phyloP scores from a whole-genome alignment of 108 stramenopile species.

The Mediolabrus comicus region DNA sequence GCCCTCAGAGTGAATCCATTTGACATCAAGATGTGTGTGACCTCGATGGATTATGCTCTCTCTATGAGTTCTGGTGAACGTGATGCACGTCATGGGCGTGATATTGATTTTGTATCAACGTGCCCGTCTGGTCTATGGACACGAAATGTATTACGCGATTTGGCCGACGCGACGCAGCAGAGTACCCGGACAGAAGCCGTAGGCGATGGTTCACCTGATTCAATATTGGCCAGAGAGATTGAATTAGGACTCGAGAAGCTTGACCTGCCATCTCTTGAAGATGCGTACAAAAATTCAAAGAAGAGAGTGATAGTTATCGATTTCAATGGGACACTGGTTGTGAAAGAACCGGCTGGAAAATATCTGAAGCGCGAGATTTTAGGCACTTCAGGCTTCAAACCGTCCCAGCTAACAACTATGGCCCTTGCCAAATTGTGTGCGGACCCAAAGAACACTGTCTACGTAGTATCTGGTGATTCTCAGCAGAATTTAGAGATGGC shows the following conservation, averaged over 20 bases:
- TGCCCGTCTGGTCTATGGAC: constrained; percentile 96
- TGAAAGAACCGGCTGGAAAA: constrained; percentile 93
- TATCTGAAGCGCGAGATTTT: constrained; percentile 96
- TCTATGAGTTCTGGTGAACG: constrained; percentile 82
- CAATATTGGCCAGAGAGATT: constrained; percentile 69
- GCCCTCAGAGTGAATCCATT: constrained; percentile 98
- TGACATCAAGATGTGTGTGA: constrained; percentile 87
- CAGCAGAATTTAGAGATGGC: constrained; percentile 80
- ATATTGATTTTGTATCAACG: constrained; percentile 94
- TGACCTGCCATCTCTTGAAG: constrained; percentile 56
- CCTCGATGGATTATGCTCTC: constrained; percentile 91
- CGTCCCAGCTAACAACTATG: constrained; percentile 64
- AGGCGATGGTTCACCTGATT: constrained; percentile 33
- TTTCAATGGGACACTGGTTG: constrained; percentile 96
- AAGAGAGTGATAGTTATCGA: constrained; percentile 95
- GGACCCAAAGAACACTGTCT: constrained; percentile 88
- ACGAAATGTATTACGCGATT: constrained; percentile 88
- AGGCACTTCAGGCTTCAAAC: constrained; percentile 87
- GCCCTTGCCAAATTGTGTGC: constrained; percentile 71
- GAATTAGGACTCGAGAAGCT: constrained; percentile 56
- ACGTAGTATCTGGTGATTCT: constrained; percentile 90
- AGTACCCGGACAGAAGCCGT: constrained; percentile 23
- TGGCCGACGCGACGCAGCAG: constrained; percentile 68
- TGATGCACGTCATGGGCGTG: constrained; percentile 90
- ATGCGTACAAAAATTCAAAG: constrained; percentile 66